Base-by-base conservation (phyloP, 768 basidiomycete genomes). In the Hericium alpestre region DNA sequence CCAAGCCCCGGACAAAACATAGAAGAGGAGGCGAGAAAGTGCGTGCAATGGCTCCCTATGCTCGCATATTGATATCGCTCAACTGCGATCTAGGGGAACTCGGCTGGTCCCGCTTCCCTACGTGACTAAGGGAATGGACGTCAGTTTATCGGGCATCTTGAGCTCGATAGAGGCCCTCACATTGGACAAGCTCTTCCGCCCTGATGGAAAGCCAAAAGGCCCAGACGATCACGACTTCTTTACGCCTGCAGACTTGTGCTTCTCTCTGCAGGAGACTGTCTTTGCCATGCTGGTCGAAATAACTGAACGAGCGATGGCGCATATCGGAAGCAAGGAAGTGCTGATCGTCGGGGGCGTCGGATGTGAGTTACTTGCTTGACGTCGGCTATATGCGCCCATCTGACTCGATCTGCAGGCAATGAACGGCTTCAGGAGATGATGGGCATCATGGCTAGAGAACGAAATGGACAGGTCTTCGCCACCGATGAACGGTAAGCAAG, bases 251-350 rank as follows among this genome's bases (percentile, higher is more conserved):
- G 96, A 99, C 69, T 73, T 99, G 25, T 99, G 96, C 71, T 97
- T 93, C 70, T 93, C 93, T 5, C 74, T 99, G 3, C 96, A 99
- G 71, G 96, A 99, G 71, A 96, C 90, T 0, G 84, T 97, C 1
- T 99, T 89, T 69, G 88, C 94, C 0, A 99, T 99, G 96, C 77
- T 99, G 2, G 96, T 99, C 15, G 96, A 99, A 72, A 99, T 97
- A 59, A 98, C 96, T 0, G 96, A 99, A 70, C 79, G 96, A 40
- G 96, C 96, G 10, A 97, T 99, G 96, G 96, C 96, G 27, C 96
- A 98, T 70, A 94, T 97, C 20, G 90, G 90, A 11, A 95, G 92
- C 64, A 91, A 81, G 69, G 94, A 99, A 65, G 94, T 97, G 1
- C 79, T 99, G 41, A 93, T 99, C 55, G 96, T 99, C 8, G 96